Base-by-base conservation (phyloP, 2,329 filamentous ascomycete genomes). In the Emmonsia crescens region DNA sequence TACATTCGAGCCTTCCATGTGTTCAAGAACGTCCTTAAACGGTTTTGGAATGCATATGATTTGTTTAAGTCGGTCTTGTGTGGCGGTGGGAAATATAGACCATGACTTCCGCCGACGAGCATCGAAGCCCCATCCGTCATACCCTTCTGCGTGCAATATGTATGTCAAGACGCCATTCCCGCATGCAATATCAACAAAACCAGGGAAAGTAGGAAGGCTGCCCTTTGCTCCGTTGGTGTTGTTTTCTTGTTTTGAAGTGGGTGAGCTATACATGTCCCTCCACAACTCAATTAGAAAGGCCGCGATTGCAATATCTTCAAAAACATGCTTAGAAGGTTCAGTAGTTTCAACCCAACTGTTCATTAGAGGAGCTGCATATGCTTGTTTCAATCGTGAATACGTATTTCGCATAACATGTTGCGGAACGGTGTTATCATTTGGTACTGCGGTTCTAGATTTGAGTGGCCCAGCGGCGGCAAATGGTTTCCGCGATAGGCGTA, bases 101-200 rank as follows among this genome's bases (percentile, higher is more conserved):
- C 94, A 99, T 0, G 91, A 93, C 71, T 90, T 95, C 60, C 94
- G 84, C 46, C 77, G 76, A n/a, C 92, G 82, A 0, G 92, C 94
- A 73, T 99, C 94, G 69, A 97, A 96, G 0, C 94, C 94, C 84
- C 88, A 95, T 27, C 94, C 94, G 0, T 72, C 67, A 73, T 91
- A 97, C 12, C 91, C 91, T 75, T 97, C 92, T 63, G 82, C 77
- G 16, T 85, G 81, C 4, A 99, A 82, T 44, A 99, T 83, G 70
- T 95, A 84, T 8, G 96, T 89, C 1, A 99, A 82, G 3, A 99
- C 79, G 0, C 94, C 94, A 70, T 97, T 99, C 1, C 94, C 94
- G 71, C 94, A 97, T 5, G 93, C 94, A 54, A 99, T 91, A 70
- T 99, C 94, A 24, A 96, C 89, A 69, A 97, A 99, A 0, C 93